Percentiles rank a stretch among this genome's conserved stretches.
These are phyloP conservation scores for Trichoderma atroviride DNA, from an alignment of 2,329 filamentous ascomycete species.

Conservation along the genomic window DNA sequence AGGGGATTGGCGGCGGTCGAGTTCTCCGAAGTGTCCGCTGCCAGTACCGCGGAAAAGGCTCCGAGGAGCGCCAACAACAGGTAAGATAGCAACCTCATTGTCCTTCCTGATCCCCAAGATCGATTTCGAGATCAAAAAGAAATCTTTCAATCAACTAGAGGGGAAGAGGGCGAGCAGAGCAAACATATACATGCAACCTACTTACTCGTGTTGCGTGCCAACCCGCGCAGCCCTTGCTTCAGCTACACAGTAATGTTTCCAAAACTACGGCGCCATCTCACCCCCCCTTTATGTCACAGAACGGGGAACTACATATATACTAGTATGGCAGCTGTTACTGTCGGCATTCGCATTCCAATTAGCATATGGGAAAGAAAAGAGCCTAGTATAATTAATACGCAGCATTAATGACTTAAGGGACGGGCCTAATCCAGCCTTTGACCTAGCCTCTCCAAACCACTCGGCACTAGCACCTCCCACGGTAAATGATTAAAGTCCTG, in stretches of 20 bases:
- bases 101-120: neutral
- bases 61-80: conserved; percentile 10
- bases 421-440: conserved; percentile 8
- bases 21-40: neutral
- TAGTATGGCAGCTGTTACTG: neutral
- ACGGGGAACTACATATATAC: conserved; percentile 7
- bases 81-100: conserved; percentile 8
- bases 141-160: neutral
- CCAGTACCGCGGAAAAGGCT: neutral
- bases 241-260: neutral
- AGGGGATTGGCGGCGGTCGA: neutral
- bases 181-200: neutral
- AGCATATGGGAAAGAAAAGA: neutral
- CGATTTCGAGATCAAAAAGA: conserved; percentile 2
- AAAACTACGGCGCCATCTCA: neutral
- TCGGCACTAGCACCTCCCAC: conserved; percentile 1
- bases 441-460: neutral
- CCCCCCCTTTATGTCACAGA: conserved; percentile 17
- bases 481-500: neutral
- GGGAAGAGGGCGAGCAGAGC: conserved; percentile 4
- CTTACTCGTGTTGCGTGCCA: neutral
- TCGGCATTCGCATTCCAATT: conserved; percentile 2
- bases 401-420: conserved; percentile 6
- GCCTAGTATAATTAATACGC: conserved; percentile 14
- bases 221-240: conserved; percentile 2